Conservation (phyloP, 2,329 filamentous ascomycete species). For the Harringtonia lauricola region DNA sequence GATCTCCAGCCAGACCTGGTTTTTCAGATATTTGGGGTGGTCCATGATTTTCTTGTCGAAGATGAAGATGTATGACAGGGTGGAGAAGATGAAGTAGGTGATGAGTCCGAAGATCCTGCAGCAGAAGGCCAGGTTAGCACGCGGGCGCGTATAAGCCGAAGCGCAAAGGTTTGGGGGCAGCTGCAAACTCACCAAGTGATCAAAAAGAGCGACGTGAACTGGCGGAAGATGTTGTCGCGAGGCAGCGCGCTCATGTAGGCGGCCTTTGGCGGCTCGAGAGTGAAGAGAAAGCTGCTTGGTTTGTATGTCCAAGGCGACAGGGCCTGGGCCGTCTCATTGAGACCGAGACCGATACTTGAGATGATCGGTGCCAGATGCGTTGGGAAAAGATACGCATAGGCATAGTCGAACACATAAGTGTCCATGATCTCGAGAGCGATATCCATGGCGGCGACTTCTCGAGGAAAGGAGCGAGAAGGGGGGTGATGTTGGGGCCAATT, state of each 20-base stretch:
- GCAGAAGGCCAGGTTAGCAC: background rate
- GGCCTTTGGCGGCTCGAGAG: slow-evolving; percentile 57
- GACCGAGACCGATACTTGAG: slow-evolving; percentile 27
- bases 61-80: slow-evolving; percentile 75
- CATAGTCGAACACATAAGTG: slow-evolving; percentile 67
- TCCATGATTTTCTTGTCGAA: slow-evolving; percentile 85
- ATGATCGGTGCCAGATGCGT: slow-evolving; percentile 33
- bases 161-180: background rate
- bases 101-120: slow-evolving; percentile 75
- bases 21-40: slow-evolving; percentile 91
- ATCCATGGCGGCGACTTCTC: slow-evolving; percentile 52
- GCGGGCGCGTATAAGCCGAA: background rate
- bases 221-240: slow-evolving; percentile 67
- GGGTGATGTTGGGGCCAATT: background rate
- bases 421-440: slow-evolving; percentile 80
- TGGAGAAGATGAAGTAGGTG: slow-evolving; percentile 76
- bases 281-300: slow-evolving; percentile 61
- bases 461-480: background rate
- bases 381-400: slow-evolving; percentile 63
- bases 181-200: slow-evolving; percentile 63
- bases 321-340: slow-evolving; percentile 42
- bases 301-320: slow-evolving; percentile 58
- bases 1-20: slow-evolving; percentile 83
- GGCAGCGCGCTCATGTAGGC: slow-evolving; percentile 71
- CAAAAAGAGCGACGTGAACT: slow-evolving; percentile 64